Base-by-base conservation (phyloP, 208 protist species). In the Trypanosoma theileri region DNA sequence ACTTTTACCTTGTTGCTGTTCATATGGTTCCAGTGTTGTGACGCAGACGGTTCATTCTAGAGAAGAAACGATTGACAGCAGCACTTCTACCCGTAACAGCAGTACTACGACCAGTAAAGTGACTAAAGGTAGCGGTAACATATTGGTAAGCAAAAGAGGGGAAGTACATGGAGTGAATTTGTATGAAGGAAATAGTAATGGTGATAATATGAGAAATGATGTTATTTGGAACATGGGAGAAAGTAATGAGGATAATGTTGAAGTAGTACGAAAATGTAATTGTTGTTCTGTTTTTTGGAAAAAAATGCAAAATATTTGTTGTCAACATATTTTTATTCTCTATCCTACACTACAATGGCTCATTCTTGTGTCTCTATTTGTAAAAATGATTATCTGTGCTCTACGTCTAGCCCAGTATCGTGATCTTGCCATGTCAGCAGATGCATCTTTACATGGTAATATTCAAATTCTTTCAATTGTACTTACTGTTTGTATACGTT, bases 341-440 rank as follows among this genome's bases (percentile, higher is more conserved):
- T 86, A 85, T 63, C 61, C 77, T 0, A 72, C 81, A 21, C 55
- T 92, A 42, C 82, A 92, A 71, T 85, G 82, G 80, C 12, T 88
- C 1, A 59, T 88, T 13, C 45, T 85, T 12, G 26, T 73, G 0
- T 54, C 77, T 14, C 54, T 89, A 17, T 46, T 71, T 14, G 17
- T 85, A 19, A 79, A 76, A 59, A 66, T 58, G n/a, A 31, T 87
- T 12, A 50, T 80, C n/a, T 74, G 69, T 44, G 66, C 77, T 19
- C 54, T 92, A 16, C 65, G 59, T 52, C 41, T 78, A 10, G 59
- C 69, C 3, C 67, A 73, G 13, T 89, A 64, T 68, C 48, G 57
- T 14, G n/a, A 73, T 4, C 22, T 83, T 46, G 17, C 78, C 4
- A 57, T 65, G 6, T 53, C 26, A 24, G 53, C 17, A 12, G 21